Percentiles rank a stretch among this genome's conserved stretches.
These are phyloP conservation scores for Scleroderma citrinum DNA, from an alignment of 768 basidiomycete genomes.

Conservation along the genomic window DNA sequence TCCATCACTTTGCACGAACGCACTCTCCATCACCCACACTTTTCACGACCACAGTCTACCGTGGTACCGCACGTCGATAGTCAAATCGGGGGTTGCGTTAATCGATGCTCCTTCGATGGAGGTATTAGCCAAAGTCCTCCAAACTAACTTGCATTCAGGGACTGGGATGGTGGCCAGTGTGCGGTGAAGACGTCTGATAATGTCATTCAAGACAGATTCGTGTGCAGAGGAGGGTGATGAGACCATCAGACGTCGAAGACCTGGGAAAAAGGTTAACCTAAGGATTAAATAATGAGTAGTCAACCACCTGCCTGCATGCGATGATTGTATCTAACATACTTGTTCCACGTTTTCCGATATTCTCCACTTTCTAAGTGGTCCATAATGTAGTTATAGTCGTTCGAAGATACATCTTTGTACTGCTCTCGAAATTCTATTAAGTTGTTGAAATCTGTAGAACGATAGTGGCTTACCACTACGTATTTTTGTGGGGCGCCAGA, in stretches of 20 bases:
- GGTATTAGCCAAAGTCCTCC: not conserved
- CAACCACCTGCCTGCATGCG: not conserved
- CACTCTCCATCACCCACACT: not conserved
- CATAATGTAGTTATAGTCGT: not conserved
- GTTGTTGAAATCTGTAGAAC: not conserved
- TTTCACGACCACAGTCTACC: too few relatives aligned
- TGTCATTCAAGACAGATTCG: not conserved
- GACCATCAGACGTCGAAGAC: not conserved
- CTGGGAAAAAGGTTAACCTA: not conserved
- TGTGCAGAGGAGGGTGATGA: not conserved
- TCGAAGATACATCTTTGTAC: not conserved
- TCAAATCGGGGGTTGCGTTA: not conserved
- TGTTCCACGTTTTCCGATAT: not conserved
- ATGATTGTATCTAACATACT: not conserved
- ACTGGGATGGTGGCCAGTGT: not conserved
- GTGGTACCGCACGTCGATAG: not conserved
- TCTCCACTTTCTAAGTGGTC: not conserved
- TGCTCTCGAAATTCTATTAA: not conserved
- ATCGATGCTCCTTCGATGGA: not conserved
- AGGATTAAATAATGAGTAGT: not conserved
- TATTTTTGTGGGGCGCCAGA: not conserved
- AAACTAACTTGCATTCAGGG: not conserved
- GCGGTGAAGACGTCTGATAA: not conserved
- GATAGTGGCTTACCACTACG: not conserved
- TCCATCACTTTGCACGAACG: not conserved